Conservation (phyloP, 176 grass and related monocot species). For the Carex littledalei region DNA sequence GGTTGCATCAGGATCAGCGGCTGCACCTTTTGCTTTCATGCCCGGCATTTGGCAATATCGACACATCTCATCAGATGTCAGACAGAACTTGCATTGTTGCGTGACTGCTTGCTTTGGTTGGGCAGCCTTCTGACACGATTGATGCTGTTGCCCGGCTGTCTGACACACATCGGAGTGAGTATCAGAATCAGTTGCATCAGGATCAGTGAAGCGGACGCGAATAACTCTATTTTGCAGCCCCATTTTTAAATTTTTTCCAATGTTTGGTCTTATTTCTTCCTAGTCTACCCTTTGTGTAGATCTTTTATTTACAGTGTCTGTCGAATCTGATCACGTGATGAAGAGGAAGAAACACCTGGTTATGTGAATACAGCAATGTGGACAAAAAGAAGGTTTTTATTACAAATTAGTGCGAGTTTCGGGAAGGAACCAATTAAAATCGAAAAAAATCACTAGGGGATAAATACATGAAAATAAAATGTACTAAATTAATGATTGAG, state of each 20-base stretch:
- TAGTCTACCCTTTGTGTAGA: background rate
- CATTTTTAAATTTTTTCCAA: background rate
- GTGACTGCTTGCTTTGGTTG: background rate
- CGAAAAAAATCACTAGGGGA: background rate
- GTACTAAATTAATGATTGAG: background rate
- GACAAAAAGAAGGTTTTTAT: background rate
- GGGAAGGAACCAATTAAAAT: too few species aligned
- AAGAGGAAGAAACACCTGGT: slow-evolving; percentile 8
- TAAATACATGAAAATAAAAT: slow-evolving; percentile 7
- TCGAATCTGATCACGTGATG: slow-evolving; percentile 6
- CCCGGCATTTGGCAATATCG: background rate
- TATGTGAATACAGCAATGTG: background rate
- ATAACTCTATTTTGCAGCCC: background rate
- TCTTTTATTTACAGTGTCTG: background rate
- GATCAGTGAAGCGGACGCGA: background rate
- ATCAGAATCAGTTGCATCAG: slow-evolving; percentile 7
- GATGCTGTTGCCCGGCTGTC: background rate
- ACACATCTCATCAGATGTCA: background rate
- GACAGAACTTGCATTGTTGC: too few species aligned
- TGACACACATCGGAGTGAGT: background rate
- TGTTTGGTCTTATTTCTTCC: background rate
- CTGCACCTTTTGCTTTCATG: background rate
- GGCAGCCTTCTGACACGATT: background rate
- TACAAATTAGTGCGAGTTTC: background rate
- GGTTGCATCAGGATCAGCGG: background rate